Evolutionary conservation across 2,329 filamentous ascomycete genomes (phyloP), one percentile per base, ranked within the genome.

Genomic region (Ilyonectria destructans): DNA sequence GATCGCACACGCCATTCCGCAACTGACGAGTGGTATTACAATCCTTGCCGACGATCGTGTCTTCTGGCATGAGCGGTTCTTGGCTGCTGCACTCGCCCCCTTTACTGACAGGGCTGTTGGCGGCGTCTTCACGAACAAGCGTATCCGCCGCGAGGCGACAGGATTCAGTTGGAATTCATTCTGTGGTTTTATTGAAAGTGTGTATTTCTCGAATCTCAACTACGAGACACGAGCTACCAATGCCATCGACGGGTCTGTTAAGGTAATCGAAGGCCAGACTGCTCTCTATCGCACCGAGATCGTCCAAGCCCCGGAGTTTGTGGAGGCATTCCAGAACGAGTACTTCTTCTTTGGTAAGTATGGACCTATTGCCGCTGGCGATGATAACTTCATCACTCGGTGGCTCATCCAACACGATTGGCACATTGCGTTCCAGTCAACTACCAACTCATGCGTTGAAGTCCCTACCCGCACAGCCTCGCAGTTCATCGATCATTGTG

Each of bases 21-120:
- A 13, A 1, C 21, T 69, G 33, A 12, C 5, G 0, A 63, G 57
- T 13, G 6, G 26, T 1, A 56, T 75, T 35, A 72, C 60, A 6
- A 52, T 62, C 3, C 19, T 75, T 1, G 40, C 58, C 3, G 73
- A 75, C 2, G 73, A 75, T n/a, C 15, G 56, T 10, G 56, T 68
- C 10, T 23, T 58, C 2, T 75, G 73, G 73, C 62, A 67, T 17
- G 3, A 6, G 1, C 8, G 6, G 1, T 75, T 75, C 31, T 51
- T 75, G 6, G 4, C 13, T 1, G 45, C 58, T 4, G 65, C 68
- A 5, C n/a, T 68, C 2, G 31, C 21, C 6, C 67, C 71, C 7
- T 75, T 75, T n/a, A 12, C 46, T 1, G 31, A 67, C 15, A 0
- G 3, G 2, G 13, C 40, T 2, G 43, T 74, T 4, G 64, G 63